Conservation (phyloP, 1,284 basidiomycete genomes). For the Puccinia novopanici region DNA sequence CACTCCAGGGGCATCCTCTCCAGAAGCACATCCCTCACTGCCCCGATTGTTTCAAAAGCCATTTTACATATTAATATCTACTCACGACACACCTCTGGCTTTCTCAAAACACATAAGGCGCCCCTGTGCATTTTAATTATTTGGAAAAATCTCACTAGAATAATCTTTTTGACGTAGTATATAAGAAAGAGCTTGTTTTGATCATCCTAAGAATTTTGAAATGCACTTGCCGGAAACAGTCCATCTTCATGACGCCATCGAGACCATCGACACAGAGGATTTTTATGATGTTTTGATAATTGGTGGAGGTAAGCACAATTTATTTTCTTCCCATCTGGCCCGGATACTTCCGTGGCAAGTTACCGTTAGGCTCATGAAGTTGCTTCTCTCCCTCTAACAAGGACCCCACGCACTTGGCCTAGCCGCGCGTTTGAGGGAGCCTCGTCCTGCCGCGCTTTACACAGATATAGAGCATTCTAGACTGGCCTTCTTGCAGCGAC, state of each 20-base stretch:
- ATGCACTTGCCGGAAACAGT: not conserved
- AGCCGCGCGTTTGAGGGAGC: slow-evolving; percentile 54
- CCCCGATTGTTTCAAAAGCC: too few species aligned
- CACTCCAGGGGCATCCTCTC: too few species aligned
- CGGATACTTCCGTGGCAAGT: not conserved
- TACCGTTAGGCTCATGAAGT: not conserved
- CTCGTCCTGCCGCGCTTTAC: slow-evolving; percentile 55
- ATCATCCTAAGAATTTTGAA: not conserved
- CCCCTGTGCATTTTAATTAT: too few species aligned
- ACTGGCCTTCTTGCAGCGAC: slow-evolving; percentile 54
- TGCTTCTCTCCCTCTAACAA: not conserved
- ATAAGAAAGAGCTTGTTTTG: not conserved
- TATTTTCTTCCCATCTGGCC: not conserved
- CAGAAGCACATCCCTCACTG: too few species aligned
- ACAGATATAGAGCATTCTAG: slow-evolving; percentile 58
- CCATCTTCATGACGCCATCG: slow-evolving; percentile 15
- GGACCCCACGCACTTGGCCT: slow-evolving; percentile 57
- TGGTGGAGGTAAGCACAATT: slow-evolving; percentile 43
- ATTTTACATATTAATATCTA: too few species aligned
- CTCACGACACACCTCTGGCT: too few species aligned
- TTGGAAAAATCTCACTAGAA: not conserved
- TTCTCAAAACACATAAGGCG: too few species aligned
- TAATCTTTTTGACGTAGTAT: not conserved
- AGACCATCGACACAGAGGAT: slow-evolving; percentile 36
- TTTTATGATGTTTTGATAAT: slow-evolving; percentile 50